Evolutionary conservation across 1,284 basidiomycete genomes (phyloP).

Genomic region (Bjerkandera adusta): DNA sequence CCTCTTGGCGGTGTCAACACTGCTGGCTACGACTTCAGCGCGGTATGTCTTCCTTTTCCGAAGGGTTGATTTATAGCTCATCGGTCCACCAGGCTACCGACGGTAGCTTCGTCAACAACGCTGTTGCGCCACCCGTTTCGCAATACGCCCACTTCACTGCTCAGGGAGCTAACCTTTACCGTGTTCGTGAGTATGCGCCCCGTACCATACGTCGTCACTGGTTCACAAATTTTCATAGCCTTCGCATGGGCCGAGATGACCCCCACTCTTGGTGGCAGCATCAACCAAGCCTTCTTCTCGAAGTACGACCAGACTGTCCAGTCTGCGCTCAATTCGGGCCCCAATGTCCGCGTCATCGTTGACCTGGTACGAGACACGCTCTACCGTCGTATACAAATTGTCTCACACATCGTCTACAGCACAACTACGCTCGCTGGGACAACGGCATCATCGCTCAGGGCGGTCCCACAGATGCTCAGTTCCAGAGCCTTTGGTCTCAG

Average conservation of each 20-base stretch:
- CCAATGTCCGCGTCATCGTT: conserved; percentile 47
- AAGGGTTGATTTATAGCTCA: background rate
- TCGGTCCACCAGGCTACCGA: conserved; percentile 32
- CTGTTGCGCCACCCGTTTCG: conserved; percentile 33
- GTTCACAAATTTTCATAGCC: conserved; percentile 17
- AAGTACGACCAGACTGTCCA: conserved; percentile 48
- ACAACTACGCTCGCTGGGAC: conserved; percentile 55
- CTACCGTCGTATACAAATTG: background rate
- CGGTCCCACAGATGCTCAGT: conserved; percentile 51
- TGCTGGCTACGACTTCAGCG: conserved; percentile 35
- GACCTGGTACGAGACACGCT: conserved; percentile 43
- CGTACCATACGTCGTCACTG: background rate
- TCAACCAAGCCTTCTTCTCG: conserved; percentile 43
- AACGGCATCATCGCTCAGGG: conserved; percentile 49
- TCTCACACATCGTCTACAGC: too few relatives aligned
- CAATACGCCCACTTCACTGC: conserved; percentile 44
- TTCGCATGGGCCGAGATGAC: conserved; percentile 53
- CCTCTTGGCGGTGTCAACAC: conserved; percentile 44
- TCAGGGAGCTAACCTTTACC: conserved; percentile 46
- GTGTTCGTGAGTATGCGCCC: conserved; percentile 36
- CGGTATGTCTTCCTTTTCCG: conserved; percentile 21
- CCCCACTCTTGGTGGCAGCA: conserved; percentile 43
- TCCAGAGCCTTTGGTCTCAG: conserved; percentile 50
- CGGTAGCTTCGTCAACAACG: conserved; percentile 41
- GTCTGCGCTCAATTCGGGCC: conserved; percentile 41